phyloP scores from a whole-genome alignment of 768 basidiomycete species.

The Pleurotus sapidus region DNA sequence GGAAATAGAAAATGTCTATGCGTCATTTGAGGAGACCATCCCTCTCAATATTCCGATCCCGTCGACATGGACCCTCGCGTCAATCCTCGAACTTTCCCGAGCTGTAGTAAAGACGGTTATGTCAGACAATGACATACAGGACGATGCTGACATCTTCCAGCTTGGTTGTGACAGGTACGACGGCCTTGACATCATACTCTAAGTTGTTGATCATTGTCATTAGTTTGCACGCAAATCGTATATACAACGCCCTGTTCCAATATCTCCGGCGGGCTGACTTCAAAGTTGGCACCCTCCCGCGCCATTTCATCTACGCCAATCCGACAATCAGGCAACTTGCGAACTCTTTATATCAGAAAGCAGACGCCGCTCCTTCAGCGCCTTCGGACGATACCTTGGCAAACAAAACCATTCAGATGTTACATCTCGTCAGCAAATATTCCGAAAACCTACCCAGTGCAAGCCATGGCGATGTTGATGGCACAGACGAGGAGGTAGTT shows the following conservation, averaged over 20 bases:
- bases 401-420: constrained; percentile 14
- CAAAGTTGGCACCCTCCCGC: not conserved
- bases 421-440: constrained; percentile 22
- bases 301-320: constrained; percentile 16
- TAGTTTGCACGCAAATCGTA: constrained; percentile 29
- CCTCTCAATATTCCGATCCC: constrained; percentile 13
- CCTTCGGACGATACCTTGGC: constrained; percentile 7
- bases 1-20: constrained; percentile 17
- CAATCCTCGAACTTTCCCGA: not conserved
- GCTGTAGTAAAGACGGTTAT: constrained; percentile 17
- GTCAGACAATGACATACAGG: constrained; percentile 10
- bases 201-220: too few relatives aligned
- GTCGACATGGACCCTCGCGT: constrained; percentile 11
- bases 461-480: not conserved
- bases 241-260: constrained; percentile 29
- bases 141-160: constrained; percentile 28
- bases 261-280: constrained; percentile 13
- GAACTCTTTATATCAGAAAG: constrained; percentile 1
- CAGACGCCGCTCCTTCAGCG: not conserved
- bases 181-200: not conserved
- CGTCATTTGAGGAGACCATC: constrained; percentile 22
- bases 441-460: constrained; percentile 9
- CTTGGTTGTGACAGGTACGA: constrained; percentile 32
- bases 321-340: constrained; percentile 17
- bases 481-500: constrained; percentile 17